Conservation (phyloP, 129 eudicot genomes). For the carrot (Daucus carota) region DNA sequence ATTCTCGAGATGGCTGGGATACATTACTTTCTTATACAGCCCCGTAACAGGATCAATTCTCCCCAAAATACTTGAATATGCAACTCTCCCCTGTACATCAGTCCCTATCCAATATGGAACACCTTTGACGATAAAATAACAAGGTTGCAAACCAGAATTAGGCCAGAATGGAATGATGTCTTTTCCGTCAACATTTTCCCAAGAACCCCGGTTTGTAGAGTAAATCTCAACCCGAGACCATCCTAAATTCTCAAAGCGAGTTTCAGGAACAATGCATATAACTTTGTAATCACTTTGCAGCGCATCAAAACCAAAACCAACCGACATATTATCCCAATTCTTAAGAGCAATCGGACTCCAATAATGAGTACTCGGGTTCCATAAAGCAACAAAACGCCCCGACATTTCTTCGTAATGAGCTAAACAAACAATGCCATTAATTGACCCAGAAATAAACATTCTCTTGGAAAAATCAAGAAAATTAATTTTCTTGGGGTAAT, state of each 20-base stretch:
- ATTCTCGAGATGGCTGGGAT: background rate
- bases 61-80: background rate
- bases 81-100: background rate
- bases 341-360: background rate
- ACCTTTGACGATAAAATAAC: background rate
- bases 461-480: background rate
- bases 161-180: background rate
- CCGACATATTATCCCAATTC: background rate
- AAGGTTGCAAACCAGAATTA: background rate
- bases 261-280: background rate
- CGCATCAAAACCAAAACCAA: background rate
- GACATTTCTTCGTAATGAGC: background rate
- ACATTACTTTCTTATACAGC: background rate
- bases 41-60: background rate
- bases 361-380: background rate
- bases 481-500: background rate
- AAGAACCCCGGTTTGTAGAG: background rate
- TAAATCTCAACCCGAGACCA: conserved; percentile 1
- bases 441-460: background rate
- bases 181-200: background rate
- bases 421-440: background rate
- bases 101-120: background rate
- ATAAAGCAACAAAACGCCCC: background rate
- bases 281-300: background rate
- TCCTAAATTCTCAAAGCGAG: background rate